Evolutionary conservation across 2,329 filamentous ascomycete genomes (phyloP), one percentile per base, ranked within the genome.

Genomic region (Pezicula radicicola): DNA sequence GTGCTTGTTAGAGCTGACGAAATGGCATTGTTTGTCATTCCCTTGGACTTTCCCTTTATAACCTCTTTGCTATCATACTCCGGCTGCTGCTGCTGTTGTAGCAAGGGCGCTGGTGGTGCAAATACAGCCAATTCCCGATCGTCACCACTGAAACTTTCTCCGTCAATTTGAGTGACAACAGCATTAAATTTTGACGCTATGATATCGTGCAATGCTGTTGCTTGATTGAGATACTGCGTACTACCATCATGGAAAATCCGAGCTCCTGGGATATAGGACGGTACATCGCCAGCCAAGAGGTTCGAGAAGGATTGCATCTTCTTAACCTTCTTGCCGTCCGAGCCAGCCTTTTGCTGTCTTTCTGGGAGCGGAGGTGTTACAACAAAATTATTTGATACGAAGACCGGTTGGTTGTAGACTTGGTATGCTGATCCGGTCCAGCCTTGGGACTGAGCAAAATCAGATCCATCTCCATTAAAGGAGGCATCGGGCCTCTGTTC

Each of bases 111-210:
- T 27, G 51, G 54, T 13, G 56, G 56, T 3, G 58, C 35, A 40
- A 49, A 50, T 3, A 67, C 57, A 1, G 66, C 61, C 28, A 87
- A 68, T 49, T 82, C 80, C 48, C 72, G 74, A 62, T 87, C 80
- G 53, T 78, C 70, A 4, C 79, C 78, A 13, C 66, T 60, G 25
- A 76, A 75, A 28, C 70, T 72, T 25, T 88, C 86, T 18, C 77
- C 74, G 65, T 92, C 88, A 50, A 92, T 91, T 27, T 80, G 75
- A 1, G 87, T 89, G 65, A 92, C 82, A 51, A 90, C 76, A 42
- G 81, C 72, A 65, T 89, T 80, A 54, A 92, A 78, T 48, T 83
- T 83, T 3, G 74, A 73, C 13, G 76, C 79, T 44, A 91, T 79
- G 50, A 82, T 71, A 60, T 88, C 81, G 60, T 76, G 83, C 16